These are phyloP conservation scores for Aleurites moluccanus DNA, from an alignment of 441 rosid genomes.

Conservation along the genomic window DNA sequence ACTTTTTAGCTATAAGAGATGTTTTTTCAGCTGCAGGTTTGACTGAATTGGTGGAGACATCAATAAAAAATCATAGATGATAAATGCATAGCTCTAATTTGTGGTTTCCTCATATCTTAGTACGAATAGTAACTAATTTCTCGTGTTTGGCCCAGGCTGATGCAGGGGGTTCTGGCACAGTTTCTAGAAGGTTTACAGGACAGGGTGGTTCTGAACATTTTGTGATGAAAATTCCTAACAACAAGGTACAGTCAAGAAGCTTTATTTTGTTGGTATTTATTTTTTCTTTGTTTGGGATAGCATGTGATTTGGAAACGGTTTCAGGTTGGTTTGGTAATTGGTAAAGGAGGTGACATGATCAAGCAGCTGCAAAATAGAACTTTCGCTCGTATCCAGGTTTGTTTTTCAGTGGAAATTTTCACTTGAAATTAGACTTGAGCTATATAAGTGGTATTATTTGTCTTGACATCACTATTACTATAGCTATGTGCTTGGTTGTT, in stretches of 20 bases:
- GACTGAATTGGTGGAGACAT: neutral
- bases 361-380: constrained; percentile 91
- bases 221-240: constrained; percentile 75
- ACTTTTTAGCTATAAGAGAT: neutral
- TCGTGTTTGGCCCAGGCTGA: constrained; percentile 65
- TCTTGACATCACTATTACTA: too few species aligned
- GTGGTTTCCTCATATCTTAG: neutral
- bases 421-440: neutral
- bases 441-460: neutral
- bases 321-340: constrained; percentile 98
- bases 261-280: constrained; percentile 8
- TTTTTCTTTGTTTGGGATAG: constrained; percentile 12
- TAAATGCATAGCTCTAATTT: neutral
- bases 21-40: neutral
- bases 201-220: constrained; percentile 76
- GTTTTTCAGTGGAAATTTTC: neutral
- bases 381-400: constrained; percentile 96
- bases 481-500: too few species aligned
- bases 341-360: constrained; percentile 98
- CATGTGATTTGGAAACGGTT: constrained; percentile 30
- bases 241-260: constrained; percentile 55
- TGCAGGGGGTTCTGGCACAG: constrained; percentile 79
- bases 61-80: neutral
- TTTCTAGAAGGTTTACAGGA: constrained; percentile 70
- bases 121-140: neutral